A percentile compares a stretch with the other conserved stretches of the same genome.
phyloP scores from a whole-genome alignment of 2,329 filamentous ascomycete species.

The Cladosporium oxysporum region DNA sequence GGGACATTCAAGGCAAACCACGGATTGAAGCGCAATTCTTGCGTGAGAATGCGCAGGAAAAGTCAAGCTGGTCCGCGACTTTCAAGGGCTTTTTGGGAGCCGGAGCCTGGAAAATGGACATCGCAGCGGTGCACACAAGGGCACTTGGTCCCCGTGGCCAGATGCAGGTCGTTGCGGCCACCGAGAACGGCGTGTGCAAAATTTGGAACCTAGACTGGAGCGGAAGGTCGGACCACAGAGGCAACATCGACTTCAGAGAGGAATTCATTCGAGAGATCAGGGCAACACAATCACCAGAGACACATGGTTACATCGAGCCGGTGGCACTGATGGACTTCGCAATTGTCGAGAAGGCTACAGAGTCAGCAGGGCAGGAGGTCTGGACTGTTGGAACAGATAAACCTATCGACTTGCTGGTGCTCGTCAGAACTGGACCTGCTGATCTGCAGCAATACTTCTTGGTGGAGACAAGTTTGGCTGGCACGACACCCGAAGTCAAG shows the following conservation, averaged over 20 bases:
- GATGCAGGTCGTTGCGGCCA: conserved; percentile 78
- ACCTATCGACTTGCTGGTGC: conserved; percentile 33
- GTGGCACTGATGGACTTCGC: conserved; percentile 71
- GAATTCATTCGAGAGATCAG: conserved; percentile 64
- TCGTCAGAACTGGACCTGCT: conserved; percentile 33
- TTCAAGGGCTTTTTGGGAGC: conserved; percentile 74
- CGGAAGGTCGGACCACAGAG: conserved; percentile 74
- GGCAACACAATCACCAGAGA: conserved; percentile 51
- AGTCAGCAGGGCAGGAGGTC: conserved; percentile 28
- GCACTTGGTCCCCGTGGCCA: conserved; percentile 74
- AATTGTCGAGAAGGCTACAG: conserved; percentile 51
- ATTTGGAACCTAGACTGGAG: conserved; percentile 88
- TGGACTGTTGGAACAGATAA: conserved; percentile 27
- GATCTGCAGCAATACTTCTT: conserved; percentile 65
- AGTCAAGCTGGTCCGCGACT: conserved; percentile 75
- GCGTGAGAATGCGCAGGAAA: conserved; percentile 58
- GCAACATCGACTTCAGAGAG: conserved; percentile 70
- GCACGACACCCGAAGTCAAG: conserved; percentile 56
- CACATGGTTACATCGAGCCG: conserved; percentile 38
- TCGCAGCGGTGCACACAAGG: conserved; percentile 77
- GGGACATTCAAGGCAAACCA: conserved; percentile 84
- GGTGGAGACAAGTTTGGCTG: conserved; percentile 67
- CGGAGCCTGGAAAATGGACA: conserved; percentile 70
- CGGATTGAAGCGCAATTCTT: conserved; percentile 77
- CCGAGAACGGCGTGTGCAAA: conserved; percentile 74